Conservation (phyloP, 768 basidiomycete species). For the Phanerochaete sordida region DNA sequence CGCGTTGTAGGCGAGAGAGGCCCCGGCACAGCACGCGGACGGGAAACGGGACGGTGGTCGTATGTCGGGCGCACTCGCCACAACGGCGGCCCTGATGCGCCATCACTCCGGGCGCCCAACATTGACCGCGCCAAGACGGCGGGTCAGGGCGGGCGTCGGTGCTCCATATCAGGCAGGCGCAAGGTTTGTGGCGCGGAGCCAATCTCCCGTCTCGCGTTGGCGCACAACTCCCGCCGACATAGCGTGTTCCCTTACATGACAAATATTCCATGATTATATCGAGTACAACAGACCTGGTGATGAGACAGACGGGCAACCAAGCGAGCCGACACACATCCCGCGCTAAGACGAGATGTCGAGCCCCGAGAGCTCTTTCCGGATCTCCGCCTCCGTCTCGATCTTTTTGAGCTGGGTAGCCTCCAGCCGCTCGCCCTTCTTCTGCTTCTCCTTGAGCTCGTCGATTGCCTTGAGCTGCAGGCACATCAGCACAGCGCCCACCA, state of each 20-base stretch:
- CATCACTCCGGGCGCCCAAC: not conserved
- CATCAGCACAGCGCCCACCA: conserved; percentile 9
- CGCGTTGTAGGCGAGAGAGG: too few relatives aligned
- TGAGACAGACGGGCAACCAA: not conserved
- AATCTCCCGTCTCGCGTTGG: not conserved
- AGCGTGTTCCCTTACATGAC: not conserved
- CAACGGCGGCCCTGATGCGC: conserved; percentile 1
- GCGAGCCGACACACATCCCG: not conserved
- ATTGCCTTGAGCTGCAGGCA: conserved; percentile 87
- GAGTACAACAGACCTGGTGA: conserved; percentile 6
- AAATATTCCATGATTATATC: not conserved
- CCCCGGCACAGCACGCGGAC: not conserved
- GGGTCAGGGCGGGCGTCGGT: not conserved
- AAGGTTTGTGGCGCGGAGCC: conserved; percentile 4
- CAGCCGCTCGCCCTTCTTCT: conserved; percentile 82
- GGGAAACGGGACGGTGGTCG: not conserved
- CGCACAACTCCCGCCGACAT: not conserved
- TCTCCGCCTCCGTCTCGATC: conserved; percentile 87
- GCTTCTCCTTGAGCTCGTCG: conserved; percentile 93
- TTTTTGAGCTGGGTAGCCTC: conserved; percentile 97
- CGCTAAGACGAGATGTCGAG: conserved; percentile 25
- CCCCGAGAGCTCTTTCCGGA: conserved; percentile 70
- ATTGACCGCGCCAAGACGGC: not conserved
- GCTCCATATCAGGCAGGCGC: not conserved
- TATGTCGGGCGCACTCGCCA: not conserved